Base-by-base conservation (phyloP, 257 asterid genomes). In the Solanum bulbocastanum region DNA sequence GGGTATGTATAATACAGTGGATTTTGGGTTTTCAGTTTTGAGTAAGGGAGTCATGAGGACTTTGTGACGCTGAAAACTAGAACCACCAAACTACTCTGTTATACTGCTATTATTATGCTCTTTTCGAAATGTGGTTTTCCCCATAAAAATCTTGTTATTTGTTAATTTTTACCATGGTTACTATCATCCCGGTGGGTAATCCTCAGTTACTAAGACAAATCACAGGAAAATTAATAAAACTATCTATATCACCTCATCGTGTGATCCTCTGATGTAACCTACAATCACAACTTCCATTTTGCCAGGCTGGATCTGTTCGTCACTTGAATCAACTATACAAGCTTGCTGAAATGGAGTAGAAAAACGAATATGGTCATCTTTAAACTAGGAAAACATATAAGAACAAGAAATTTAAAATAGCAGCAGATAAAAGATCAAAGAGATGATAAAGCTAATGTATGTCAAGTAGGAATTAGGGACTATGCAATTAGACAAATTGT, bases 201-300 rank as follows among this genome's bases (percentile, higher is more conserved):
- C 36, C 84, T 78, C 56, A 25, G 65, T 10, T 79, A 23, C 62
- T 25, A 42, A 40, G 15, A 42, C 7, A 78, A 78, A 52, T 42
- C 39, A 81, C 40, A 46, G 11, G 3, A 58, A 44, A 81, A 81
- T 22, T 81, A 81, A 81, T 46, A 81, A 25, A 81, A 46, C 66
- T 30, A 27, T 81, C 12, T 81, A 30, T 49, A 58, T 91, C 93
- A 96, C 98, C 95, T 72, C 89, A 84, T 39, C 27, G 49, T 49
- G 37, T 42, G 93, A 89, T 89, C 96, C 92, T 88, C 92, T 91
- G 90, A 94, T 91, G 93, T 91, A 94, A 86, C 97, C 99, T 74
- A 92, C 94, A 18, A 96, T 85, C 87, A 92, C 71, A 88, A 95
- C 62, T 91, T 94, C 93, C 92, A 94, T 90, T 87, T 92, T 86